A percentile compares a stretch with the other conserved stretches of the same genome.
These are phyloP conservation scores for Colletotrichum karsti DNA, from an alignment of 2,329 filamentous ascomycete species.

Conservation along the genomic window DNA sequence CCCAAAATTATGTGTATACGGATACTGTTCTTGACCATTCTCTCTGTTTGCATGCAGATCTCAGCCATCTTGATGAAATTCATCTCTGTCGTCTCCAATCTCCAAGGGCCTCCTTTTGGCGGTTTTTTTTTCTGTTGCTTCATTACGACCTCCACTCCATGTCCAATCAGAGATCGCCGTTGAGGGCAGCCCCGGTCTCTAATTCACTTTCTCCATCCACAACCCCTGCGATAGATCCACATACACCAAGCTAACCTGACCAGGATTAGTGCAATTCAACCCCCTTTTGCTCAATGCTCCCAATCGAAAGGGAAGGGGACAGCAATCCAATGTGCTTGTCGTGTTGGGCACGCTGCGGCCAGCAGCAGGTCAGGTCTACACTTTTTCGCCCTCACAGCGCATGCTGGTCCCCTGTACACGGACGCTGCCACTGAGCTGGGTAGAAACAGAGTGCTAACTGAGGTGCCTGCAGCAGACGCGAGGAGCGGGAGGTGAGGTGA, in stretches of 20 bases:
- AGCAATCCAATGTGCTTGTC: constrained; percentile 23
- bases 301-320: constrained; percentile 1
- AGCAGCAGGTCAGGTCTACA: constrained; percentile 7
- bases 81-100: constrained; percentile 19
- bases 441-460: not conserved
- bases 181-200: constrained; percentile 9
- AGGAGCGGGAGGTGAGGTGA: not conserved
- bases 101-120: constrained; percentile 27
- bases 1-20: too few species aligned
- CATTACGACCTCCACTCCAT: constrained; percentile 16
- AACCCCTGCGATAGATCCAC: constrained; percentile 10
- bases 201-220: constrained; percentile 22
- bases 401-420: not conserved
- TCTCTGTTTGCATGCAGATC: not conserved
- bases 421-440: not conserved
- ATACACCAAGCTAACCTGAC: not conserved
- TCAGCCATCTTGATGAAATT: constrained; percentile 2
- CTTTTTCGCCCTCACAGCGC: not conserved
- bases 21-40: too few species aligned
- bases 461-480: not conserved
- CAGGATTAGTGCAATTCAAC: constrained; percentile 11
- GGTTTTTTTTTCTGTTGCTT: constrained; percentile 27
- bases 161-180: not conserved
- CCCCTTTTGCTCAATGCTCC: constrained; percentile 27
- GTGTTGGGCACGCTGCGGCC: not conserved